A percentile compares a stretch with the other conserved stretches of the same genome.
phyloP scores from a whole-genome alignment of 768 basidiomycete species.

The Suillus discolor region DNA sequence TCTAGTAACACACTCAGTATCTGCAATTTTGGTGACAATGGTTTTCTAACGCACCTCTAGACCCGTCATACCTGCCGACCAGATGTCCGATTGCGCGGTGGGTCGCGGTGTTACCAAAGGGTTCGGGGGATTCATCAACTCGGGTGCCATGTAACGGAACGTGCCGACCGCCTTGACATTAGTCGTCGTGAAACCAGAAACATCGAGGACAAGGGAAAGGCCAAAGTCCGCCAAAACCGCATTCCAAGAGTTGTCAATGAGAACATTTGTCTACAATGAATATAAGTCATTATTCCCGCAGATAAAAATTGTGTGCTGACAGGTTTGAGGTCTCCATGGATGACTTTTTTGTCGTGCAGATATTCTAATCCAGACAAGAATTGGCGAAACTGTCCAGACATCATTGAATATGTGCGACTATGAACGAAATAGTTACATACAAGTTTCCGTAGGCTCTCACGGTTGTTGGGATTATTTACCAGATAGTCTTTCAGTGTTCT shows the following conservation, averaged over 20 bases:
- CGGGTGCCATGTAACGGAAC: conserved; percentile 42
- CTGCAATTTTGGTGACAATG: not conserved
- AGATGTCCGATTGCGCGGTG: conserved; percentile 34
- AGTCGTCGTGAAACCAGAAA: conserved; percentile 39
- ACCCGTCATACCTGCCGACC: conserved; percentile 40
- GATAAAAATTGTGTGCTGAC: conserved; percentile 20
- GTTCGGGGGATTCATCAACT: conserved; percentile 27
- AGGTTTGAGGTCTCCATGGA: conserved; percentile 43
- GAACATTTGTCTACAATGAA: conserved; percentile 36
- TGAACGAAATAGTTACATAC: conserved; percentile 14
- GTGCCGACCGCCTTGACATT: conserved; percentile 31
- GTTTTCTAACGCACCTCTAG: conserved; percentile 30
- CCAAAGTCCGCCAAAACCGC: conserved; percentile 43
- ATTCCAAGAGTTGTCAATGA: conserved; percentile 33
- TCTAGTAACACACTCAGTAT: conserved; percentile 3
- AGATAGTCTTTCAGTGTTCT: conserved; percentile 24
- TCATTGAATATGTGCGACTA: not conserved
- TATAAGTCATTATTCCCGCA: not conserved
- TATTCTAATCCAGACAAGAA: conserved; percentile 25
- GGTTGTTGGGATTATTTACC: conserved; percentile 4
- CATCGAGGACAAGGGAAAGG: conserved; percentile 37
- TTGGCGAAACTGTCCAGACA: conserved; percentile 20
- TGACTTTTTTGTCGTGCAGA: conserved; percentile 23
- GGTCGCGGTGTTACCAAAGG: conserved; percentile 17
- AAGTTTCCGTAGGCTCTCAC: conserved; percentile 27